Percentiles rank a stretch among this genome's conserved stretches.
These are phyloP conservation scores for Ceratobasidium sp. DNA, from an alignment of 1,284 basidiomycete species.

Conservation along the genomic window DNA sequence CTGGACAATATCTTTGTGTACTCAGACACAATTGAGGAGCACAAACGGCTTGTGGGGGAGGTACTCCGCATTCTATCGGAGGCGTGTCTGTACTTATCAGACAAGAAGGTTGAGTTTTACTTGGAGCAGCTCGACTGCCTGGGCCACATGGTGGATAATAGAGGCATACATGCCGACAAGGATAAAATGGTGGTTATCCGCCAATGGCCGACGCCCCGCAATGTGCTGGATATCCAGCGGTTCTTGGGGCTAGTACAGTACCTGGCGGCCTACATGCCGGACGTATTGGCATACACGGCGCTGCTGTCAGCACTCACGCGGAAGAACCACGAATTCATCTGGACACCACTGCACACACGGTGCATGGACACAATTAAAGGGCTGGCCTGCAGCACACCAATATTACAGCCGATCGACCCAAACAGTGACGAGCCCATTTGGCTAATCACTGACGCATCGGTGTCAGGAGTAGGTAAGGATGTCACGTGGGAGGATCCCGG, in stretches of 20 bases:
- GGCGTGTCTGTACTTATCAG: conserved; percentile 52
- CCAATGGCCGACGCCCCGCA: conserved; percentile 12
- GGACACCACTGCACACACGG: conserved; percentile 53
- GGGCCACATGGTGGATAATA: conserved; percentile 43
- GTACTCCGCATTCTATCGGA: conserved; percentile 52
- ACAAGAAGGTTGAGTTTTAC: conserved; percentile 52
- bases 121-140: conserved; percentile 51
- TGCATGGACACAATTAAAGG: conserved; percentile 56
- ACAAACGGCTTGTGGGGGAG: conserved; percentile 51
- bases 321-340: conserved; percentile 47
- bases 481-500: conserved; percentile 52
- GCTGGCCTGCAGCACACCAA: conserved; percentile 49
- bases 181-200: conserved; percentile 1
- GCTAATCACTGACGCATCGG: conserved; percentile 50
- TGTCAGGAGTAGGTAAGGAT: conserved; percentile 55
- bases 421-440: conserved; percentile 47
- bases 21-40: conserved; percentile 53
- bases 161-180: conserved; percentile 4
- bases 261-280: conserved; percentile 48
- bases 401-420: conserved; percentile 48
- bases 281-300: conserved; percentile 52
- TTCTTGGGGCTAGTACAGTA: conserved; percentile 49
- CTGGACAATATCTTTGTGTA: conserved; percentile 51
- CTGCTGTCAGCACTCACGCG: conserved; percentile 48
- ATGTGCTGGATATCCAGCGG: conserved; percentile 8